These are phyloP conservation scores for Plasmodium cynomolgi DNA, from an alignment of 169 alveolate genomes.

Conservation along the genomic window DNA sequence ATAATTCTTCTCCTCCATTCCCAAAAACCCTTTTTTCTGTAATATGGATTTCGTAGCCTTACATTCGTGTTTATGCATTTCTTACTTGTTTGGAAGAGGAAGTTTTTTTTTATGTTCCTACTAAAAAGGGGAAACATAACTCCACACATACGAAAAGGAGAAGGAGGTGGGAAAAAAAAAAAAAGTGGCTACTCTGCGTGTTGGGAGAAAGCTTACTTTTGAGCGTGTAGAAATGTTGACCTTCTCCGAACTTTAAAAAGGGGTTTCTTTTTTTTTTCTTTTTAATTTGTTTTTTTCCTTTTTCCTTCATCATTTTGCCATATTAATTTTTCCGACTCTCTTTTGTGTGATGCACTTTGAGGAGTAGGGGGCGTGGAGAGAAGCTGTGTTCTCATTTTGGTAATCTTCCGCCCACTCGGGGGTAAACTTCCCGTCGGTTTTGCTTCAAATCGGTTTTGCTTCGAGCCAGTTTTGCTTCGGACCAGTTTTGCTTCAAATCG, in stretches of 20 bases:
- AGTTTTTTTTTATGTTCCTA: background rate
- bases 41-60: slow-evolving; percentile 83
- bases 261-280: slow-evolving; percentile 14
- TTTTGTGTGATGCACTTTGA: background rate
- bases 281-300: background rate
- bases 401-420: background rate
- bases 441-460: background rate
- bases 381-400: background rate
- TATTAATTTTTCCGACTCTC: background rate
- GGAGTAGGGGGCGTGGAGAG: background rate
- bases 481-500: background rate
- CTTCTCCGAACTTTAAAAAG: background rate
- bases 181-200: background rate
- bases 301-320: background rate
- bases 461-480: too few relatives aligned
- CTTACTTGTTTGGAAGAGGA: slow-evolving; percentile 15
- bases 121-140: slow-evolving; percentile 5
- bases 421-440: background rate
- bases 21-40: slow-evolving; percentile 87
- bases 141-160: background rate
- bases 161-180: background rate
- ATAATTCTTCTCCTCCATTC: slow-evolving; percentile 86
- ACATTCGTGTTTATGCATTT: slow-evolving; percentile 78
- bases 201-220: background rate
- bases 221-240: background rate